A percentile compares a stretch with the other conserved stretches of the same genome.
Conservation (phyloP, 2,329 filamentous ascomycete species). For the Pezicula neosporulosa region DNA sequence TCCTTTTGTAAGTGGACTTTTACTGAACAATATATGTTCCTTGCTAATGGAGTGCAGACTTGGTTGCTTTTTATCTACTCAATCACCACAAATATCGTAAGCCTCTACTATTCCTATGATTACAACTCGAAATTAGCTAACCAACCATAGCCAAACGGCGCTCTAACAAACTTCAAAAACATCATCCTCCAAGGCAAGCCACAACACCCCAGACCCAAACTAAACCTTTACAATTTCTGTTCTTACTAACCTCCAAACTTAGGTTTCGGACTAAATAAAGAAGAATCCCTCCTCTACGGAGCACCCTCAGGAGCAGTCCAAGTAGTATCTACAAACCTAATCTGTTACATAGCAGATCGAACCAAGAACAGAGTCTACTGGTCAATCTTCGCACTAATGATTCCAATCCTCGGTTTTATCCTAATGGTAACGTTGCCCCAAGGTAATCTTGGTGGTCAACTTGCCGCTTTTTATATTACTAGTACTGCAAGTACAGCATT, state of each 20-base stretch:
- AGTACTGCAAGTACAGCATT: background rate
- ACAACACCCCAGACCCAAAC: no score
- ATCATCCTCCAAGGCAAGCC: background rate
- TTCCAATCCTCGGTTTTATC: background rate
- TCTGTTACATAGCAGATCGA: background rate
- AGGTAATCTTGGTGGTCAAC: background rate
- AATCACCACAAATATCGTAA: background rate
- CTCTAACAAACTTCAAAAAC: background rate
- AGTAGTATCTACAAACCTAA: background rate
- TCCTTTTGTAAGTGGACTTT: background rate
- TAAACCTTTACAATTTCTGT: no score
- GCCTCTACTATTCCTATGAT: no score
- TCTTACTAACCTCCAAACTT: no score
- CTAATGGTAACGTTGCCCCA: background rate
- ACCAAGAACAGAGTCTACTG: background rate
- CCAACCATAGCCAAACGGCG: background rate
- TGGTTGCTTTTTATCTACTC: background rate
- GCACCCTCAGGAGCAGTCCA: background rate
- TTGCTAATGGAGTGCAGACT: background rate
- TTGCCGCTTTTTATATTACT: conserved; percentile 2
- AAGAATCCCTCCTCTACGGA: background rate
- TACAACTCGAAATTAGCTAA: no score
- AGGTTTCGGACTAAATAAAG: background rate
- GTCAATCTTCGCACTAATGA: background rate
- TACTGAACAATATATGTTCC: background rate